Evolutionary conservation across 257 asterid genomes (phyloP), one percentile per base, ranked within the genome.

Genomic region (Primulina tabacum): DNA sequence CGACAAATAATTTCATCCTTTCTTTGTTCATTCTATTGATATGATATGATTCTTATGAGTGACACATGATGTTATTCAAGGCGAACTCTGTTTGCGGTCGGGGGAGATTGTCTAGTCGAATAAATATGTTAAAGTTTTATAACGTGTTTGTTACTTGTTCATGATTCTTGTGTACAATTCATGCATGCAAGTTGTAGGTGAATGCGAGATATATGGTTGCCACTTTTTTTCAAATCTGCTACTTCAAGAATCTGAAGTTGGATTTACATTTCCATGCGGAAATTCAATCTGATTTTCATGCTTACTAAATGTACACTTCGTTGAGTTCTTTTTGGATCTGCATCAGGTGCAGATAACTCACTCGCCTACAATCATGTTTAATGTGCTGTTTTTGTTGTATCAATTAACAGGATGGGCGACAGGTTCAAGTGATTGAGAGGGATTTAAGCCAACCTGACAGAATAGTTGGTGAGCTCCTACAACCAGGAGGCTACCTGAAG

Each of bases 401-500:
- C 2, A 10, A 33, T 35, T 30, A 8, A 28, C 60, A 85, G 87
- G 87, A 80, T 12, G 87, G 90, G 50, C 81, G 84, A 10, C 18
- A 47, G 55, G 55, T 47, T 47, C 55, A 47, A 14, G 55, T 47
- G 66, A 80, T 85, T 12, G 90, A 85, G 71, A 74, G 87, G 75
- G 87, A 85, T 60, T 32, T 85, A 43, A 80, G 73, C 70, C 81
- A 85, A 62, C 90, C 90, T 0, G 55, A 47, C 18, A 47, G 55
- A 47, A 47, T 47, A 47, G 18, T 47, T 12, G 87, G 90, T 1
- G 90, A 82, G 81, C 78, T 85, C 1, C 74, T 85, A 1, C 90
- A 85, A 43, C 90, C 90, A 0, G 90, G 90, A 34, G 87, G 86
- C 3, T 85, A 85, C 57, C 84, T 85, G 64, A 85, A 82, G 37